Base-by-base conservation (phyloP, 2,329 filamentous ascomycete genomes). In the Fusarium xylarioides region DNA sequence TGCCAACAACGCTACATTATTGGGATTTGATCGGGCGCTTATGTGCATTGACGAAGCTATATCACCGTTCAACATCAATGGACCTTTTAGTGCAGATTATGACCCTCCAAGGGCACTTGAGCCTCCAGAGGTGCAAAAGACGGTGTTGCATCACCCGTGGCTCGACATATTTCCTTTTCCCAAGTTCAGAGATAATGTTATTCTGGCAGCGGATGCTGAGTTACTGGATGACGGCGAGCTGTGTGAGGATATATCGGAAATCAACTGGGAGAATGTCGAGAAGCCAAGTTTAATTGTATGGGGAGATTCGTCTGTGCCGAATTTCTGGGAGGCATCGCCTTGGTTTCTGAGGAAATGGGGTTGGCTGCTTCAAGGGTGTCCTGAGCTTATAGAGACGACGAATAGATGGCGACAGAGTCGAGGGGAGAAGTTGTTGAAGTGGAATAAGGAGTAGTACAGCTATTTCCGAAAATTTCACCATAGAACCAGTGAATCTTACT, bases 281-380 rank as follows among this genome's bases (percentile, higher is more conserved):
- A 70, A 35, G 15, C 55, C 69, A 4, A 28, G 65, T 18, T 15
- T 73, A 7, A 73, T 73, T 11, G 70, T 73, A 8, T 72, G 60
- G 71, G 68, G 55, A 5, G 71, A 72, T 4, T 50, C 65, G 1
- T 62, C 69, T 1, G 26, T 73, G 2, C 59, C 66, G 0, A 30
- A 44, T 14, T 68, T 65, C 1, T 73, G 70, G 70, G 70, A 73
- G 9, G 70, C 53, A 0, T 73, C 69, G 2, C 47, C 63, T 16
- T 23, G 32, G 40, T 73, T 73, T 15, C 4, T 73, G 2, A 32
- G 40, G 2, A 72, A 73, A 40, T 73, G 68, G 69, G 70, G 70
- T 0, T 73, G 70, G 70, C 3, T 73, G 0, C 53, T 73, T 15
- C 55, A 47, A 5, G 69, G 65, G 0, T 73, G 60, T 3, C 65